phyloP scores from a whole-genome alignment of 2,329 filamentous ascomycete genomes.

The Alternaria sp. region DNA sequence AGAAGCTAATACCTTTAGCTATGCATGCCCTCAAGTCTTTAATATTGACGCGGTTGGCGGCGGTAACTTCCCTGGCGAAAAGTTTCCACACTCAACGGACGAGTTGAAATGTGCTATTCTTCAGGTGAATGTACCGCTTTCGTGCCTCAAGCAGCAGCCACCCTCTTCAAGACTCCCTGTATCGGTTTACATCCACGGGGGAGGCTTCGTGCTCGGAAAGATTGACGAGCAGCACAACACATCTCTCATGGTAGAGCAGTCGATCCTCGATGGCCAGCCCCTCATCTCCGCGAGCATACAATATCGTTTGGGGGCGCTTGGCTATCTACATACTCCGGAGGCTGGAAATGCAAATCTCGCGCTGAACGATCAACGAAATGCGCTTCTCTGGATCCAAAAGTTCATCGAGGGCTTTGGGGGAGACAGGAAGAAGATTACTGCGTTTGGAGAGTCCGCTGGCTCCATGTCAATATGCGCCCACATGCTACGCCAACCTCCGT shows the following conservation, averaged over 20 bases:
- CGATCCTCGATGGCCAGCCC: constrained; percentile 21
- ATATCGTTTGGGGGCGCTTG: constrained; percentile 36
- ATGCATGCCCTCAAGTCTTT: constrained; percentile 26
- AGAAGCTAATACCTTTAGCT: constrained; percentile 10
- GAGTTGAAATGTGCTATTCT: constrained; percentile 30
- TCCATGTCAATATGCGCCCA: constrained; percentile 38
- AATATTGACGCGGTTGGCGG: constrained; percentile 9
- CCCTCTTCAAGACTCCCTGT: constrained; percentile 51
- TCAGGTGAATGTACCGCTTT: constrained; percentile 32
- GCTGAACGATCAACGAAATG: constrained; percentile 41
- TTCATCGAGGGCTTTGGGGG: constrained; percentile 47
- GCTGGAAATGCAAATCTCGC: constrained; percentile 32
- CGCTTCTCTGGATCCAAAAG: constrained; percentile 45
- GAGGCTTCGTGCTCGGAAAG: constrained; percentile 53
- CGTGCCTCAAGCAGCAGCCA: constrained; percentile 5
- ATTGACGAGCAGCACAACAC: constrained; percentile 35
- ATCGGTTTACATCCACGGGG: constrained; percentile 60
- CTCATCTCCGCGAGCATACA: constrained; percentile 27
- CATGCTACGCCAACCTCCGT: constrained; percentile 22
- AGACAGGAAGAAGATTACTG: constrained; percentile 37
- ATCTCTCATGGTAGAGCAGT: constrained; percentile 29
- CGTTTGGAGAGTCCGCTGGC: constrained; percentile 57
- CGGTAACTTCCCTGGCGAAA: constrained; percentile 20
- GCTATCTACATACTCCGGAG: constrained; percentile 51
- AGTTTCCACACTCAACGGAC: neutral